Conservation (phyloP, 768 basidiomycete genomes). For the Calocybe cyanea region DNA sequence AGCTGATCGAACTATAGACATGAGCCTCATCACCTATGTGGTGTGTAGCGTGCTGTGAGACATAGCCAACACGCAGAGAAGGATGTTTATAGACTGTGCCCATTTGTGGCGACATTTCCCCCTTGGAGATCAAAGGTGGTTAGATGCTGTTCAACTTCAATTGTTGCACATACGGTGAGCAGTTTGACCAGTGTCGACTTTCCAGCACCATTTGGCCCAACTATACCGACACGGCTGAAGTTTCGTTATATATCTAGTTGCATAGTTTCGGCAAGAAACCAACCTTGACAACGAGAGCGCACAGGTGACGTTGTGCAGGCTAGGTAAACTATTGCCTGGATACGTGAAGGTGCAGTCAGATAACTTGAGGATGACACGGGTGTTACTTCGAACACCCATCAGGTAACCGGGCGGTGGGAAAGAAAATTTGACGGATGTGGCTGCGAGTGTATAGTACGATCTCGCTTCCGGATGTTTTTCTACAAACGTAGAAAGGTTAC, state of each 20-base stretch:
- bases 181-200: conserved; percentile 96
- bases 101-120: conserved; percentile 88
- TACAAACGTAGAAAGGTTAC: conserved; percentile 89
- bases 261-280: conserved; percentile 15
- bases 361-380: conserved; percentile 93
- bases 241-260: conserved; percentile 14
- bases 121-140: conserved; percentile 37
- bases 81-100: conserved; percentile 95
- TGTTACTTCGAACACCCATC: conserved; percentile 96
- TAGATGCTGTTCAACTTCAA: conserved; percentile 2
- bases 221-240: conserved; percentile 80
- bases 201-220: conserved; percentile 93
- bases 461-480: conserved; percentile 88
- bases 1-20: neutral
- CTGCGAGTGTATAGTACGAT: conserved; percentile 95
- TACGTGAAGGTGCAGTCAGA: conserved; percentile 91
- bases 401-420: conserved; percentile 95
- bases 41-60: conserved; percentile 97
- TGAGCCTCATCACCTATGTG: conserved; percentile 61
- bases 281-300: conserved; percentile 90
- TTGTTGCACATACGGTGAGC: conserved; percentile 58
- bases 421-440: conserved; percentile 89
- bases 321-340: conserved; percentile 76
- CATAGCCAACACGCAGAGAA: conserved; percentile 89
- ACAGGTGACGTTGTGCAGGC: conserved; percentile 84